Evolutionary conservation across 306 rosid genomes (phyloP).

Genomic region (Lathyrus aphaca): DNA sequence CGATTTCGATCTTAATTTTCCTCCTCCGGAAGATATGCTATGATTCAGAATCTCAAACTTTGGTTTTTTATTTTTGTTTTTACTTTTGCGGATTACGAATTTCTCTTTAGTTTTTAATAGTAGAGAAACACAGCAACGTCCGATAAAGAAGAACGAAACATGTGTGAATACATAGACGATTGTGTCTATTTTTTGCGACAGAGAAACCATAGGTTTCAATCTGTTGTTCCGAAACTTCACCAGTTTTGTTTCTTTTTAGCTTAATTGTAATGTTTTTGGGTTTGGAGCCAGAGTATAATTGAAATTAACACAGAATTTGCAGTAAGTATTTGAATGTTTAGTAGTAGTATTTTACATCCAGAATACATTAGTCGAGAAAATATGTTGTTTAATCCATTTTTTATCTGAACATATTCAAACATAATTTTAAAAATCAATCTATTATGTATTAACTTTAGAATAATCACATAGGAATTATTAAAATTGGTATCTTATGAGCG

Average conservation of each 20-base stretch:
- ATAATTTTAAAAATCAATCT: too few relatives aligned
- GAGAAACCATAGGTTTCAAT: conserved; percentile 41
- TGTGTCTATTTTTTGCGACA: conserved; percentile 54
- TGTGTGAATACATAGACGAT: conserved; percentile 47
- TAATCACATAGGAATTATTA: too few relatives aligned
- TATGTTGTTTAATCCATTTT: too few relatives aligned
- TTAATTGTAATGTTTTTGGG: not conserved
- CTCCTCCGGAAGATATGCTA: conserved; percentile 52
- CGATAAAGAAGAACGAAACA: not conserved
- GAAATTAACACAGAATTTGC: not conserved
- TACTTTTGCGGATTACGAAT: conserved; percentile 25
- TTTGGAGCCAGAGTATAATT: not conserved
- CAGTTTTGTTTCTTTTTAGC: conserved; percentile 29
- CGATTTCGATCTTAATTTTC: conserved; percentile 62
- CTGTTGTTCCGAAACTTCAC: conserved; percentile 45
- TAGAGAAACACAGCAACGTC: conserved; percentile 26
- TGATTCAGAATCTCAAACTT: conserved; percentile 15
- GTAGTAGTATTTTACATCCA: too few relatives aligned
- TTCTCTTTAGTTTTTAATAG: conserved; percentile 37
- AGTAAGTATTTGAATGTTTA: not conserved
- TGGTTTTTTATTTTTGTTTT: not conserved
- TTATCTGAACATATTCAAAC: too few relatives aligned
- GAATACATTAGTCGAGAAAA: too few relatives aligned
- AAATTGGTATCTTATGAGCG: too few relatives aligned
- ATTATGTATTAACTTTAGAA: too few relatives aligned